Base-by-base conservation (phyloP, 2,329 filamentous ascomycete species). In the Aspergillus fumigatiaffinis region DNA sequence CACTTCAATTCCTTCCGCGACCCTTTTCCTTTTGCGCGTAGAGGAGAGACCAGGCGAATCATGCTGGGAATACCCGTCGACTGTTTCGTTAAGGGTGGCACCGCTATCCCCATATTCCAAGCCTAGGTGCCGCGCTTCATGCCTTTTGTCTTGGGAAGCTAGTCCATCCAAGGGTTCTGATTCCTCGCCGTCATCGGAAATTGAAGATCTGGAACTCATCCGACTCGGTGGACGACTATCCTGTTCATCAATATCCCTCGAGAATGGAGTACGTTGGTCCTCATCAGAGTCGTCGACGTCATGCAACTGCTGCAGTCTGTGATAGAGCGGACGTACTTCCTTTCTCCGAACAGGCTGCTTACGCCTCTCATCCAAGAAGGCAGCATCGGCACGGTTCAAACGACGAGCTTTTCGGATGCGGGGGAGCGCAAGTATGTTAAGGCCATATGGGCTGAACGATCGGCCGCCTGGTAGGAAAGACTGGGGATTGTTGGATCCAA, bases 211-310 rank as follows among this genome's bases (percentile, higher is more conserved):
- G 58, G 80, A 78, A 62, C 80, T 84, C 70, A 82, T 80, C 46
- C 89, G 90, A 72, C 90, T 96, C 48, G 87, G 86, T 51, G 89
- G 89, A 46, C 89, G 85, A 61, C 90, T 96, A 59, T 94, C 92
- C 35, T 87, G 86, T 63, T 94, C 92, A 70, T 96, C 92, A 0
- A 90, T 95, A 70, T 92, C 91, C 49, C 87, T 82, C 12, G 84
- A 85, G 51, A 87, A 75, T 12, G 88, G 85, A 35, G 84, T 88
- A 51, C 81, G 77, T 50, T 84, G 84, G 61, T 97, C 92, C 63
- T 95, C 92, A 62, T 96, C 92, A 0, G 91, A 95, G 71, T 97
- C 91, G n/a, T 83, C 83, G 41, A 89, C 89, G 46, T 91, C 88
- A 61, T 89, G 89, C 68, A 89, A 84, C 62, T 87, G 84, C 62